These are phyloP conservation scores for Penicillium freii DNA, from an alignment of 2,329 filamentous ascomycete species.

Conservation along the genomic window DNA sequence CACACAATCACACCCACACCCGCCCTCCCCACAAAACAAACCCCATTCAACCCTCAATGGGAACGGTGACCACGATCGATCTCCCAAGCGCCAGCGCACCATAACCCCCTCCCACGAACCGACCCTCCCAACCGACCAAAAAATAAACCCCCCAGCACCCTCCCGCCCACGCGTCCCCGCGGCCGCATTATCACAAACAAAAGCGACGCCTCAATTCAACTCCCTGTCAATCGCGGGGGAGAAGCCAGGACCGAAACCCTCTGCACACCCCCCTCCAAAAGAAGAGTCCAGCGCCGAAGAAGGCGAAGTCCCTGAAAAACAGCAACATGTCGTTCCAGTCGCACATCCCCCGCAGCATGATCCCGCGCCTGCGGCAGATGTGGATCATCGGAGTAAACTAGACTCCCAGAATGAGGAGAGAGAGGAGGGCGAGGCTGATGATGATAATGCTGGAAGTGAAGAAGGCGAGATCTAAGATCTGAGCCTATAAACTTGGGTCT, in stretches of 20 bases:
- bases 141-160: conserved; percentile 7
- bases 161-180: conserved; percentile 23
- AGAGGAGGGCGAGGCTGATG: conserved; percentile 21
- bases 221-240: neutral
- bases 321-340: neutral
- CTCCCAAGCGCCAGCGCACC: conserved; percentile 40
- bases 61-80: conserved; percentile 29
- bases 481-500: neutral
- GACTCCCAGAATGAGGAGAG: neutral
- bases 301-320: conserved; percentile 20
- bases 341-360: neutral
- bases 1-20: conserved; percentile 8
- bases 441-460: conserved; percentile 43
- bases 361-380: neutral
- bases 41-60: conserved; percentile 22
- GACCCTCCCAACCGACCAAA: conserved; percentile 5
- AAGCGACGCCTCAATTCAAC: neutral
- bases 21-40: conserved; percentile 1
- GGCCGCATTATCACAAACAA: conserved; percentile 6
- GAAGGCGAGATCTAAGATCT: conserved; percentile 41
- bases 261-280: neutral
- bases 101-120: conserved; percentile 18
- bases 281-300: conserved; percentile 21
- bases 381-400: neutral
- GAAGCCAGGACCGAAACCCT: neutral